phyloP scores from a whole-genome alignment of 179 eudicot genomes.

The Spergularia azorica region DNA sequence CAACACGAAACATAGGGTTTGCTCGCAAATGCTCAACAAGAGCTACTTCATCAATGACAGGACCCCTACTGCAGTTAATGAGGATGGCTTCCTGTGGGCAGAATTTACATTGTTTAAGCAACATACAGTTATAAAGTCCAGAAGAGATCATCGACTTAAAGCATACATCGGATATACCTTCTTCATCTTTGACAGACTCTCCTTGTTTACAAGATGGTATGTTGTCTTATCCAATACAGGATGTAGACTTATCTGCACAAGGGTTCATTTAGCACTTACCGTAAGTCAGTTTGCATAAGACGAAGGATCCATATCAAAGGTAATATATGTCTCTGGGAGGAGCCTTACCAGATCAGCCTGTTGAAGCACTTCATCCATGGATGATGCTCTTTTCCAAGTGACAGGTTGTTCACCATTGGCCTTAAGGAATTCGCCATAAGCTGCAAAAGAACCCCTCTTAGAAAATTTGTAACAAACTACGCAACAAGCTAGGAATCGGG shows the following conservation, averaged over 20 bases:
- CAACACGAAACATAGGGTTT: slow-evolving; percentile 98
- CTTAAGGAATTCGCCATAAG: slow-evolving; percentile 90
- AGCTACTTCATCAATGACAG: slow-evolving; percentile 91
- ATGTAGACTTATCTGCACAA: slow-evolving; percentile 84
- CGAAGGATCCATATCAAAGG: background rate
- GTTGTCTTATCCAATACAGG: slow-evolving; percentile 94
- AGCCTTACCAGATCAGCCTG: slow-evolving; percentile 76
- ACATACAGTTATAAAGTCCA: background rate
- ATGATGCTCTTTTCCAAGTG: slow-evolving; percentile 87
- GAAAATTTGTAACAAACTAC: background rate
- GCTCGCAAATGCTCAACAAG: slow-evolving; percentile 86
- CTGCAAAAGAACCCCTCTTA: slow-evolving; percentile 38
- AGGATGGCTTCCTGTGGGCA: slow-evolving; percentile 80
- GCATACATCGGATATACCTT: slow-evolving; percentile 40
- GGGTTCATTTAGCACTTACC: background rate
- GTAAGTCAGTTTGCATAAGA: background rate
- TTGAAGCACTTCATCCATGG: slow-evolving; percentile 93
- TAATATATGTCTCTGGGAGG: background rate
- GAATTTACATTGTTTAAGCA: slow-evolving; percentile 15
- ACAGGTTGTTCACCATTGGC: slow-evolving; percentile 93
- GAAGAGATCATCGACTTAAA: background rate
- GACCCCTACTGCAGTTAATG: slow-evolving; percentile 94
- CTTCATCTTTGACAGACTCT: slow-evolving; percentile 88
- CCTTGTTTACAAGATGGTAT: slow-evolving; percentile 92
- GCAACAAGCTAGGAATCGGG: background rate